Base-by-base conservation (phyloP, 225 moss, liverwort and hornwort genomes). In the Physcomitrium patens region DNA sequence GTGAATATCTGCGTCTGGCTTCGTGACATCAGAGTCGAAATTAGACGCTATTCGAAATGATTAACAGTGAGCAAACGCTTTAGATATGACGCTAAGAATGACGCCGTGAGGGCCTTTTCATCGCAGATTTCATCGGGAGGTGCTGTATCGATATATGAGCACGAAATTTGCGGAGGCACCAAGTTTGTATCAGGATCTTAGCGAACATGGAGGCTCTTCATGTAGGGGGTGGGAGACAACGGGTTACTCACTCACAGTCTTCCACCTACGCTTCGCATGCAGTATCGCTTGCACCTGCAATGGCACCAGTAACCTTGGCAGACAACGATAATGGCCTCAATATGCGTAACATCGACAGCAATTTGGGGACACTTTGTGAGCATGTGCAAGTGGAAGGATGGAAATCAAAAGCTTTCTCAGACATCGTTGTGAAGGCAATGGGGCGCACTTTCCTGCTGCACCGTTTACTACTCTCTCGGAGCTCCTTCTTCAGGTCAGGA, bases 351-450 rank as follows among this genome's bases (percentile, higher is more conserved):
- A 72, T 82, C 69, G 85, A 85, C 55, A 76, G 65, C 76, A 85
- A 85, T 70, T 74, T 85, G 73, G 79, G 76, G 9, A 75, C 85
- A 16, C 79, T 85, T 8, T 85, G 85, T 79, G 82, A 85, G 69
- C 85, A 85, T 70, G 85, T 85, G 52, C 85, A 85, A 76, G 68
- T 85, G 73, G 85, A 85, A 73, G 85, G 85, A 52, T 85, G 85
- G 85, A 82, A 82, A 41, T 79, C 85, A 16, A 79, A 76, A 56
- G 63, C 85, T 37, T 85, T 85, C 48, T 85, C 85, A 5, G 85
- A 85, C 76, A 85, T 85, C 70, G 85, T 85, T 49, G 85, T 85
- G 19, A 76, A 72, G 27, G 76, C 76, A n/a, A 81, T 81, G 81
- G 81, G 81, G 16, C 81, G 61, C 31, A 71, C 81, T 26, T 81